Evolutionary conservation across 169 alveolate genomes (phyloP).

Genomic region (Plasmodium cynomolgi): DNA sequence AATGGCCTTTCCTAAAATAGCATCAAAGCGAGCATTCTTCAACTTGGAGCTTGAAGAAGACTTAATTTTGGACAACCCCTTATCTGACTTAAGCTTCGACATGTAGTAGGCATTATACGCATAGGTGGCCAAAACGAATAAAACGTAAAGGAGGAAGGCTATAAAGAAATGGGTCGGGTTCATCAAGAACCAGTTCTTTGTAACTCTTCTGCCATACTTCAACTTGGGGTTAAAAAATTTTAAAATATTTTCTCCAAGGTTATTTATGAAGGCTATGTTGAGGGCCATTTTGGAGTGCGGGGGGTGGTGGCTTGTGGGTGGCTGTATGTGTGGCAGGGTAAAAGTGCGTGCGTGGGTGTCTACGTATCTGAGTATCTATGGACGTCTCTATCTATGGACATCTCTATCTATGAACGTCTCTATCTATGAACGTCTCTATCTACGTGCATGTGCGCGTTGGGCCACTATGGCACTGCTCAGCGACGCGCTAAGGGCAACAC

Average conservation of each 20-base stretch:
- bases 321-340: not conserved
- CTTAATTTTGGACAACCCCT: not conserved
- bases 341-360: not conserved
- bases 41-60: not conserved
- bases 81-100: conserved; percentile 1
- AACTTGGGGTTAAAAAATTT: conserved; percentile 30
- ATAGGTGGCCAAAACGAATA: conserved; percentile 28
- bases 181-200: conserved; percentile 46
- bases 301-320: not conserved
- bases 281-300: conserved; percentile 4
- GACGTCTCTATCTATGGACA: not conserved
- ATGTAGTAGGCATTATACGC: conserved; percentile 8
- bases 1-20: not conserved
- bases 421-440: not conserved
- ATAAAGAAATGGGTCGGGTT: conserved; percentile 58
- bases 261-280: conserved; percentile 19
- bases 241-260: conserved; percentile 33
- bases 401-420: too few relatives aligned
- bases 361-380: not conserved
- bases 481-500: too few relatives aligned
- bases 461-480: too few relatives aligned
- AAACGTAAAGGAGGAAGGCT: conserved; percentile 3
- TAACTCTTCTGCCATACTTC: conserved; percentile 40
- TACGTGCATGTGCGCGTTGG: too few relatives aligned
- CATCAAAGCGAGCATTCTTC: not conserved